Evolutionary conservation across 495 filamentous ascomycete genomes (phyloP).

Genomic region (Podospora anserina): DNA sequence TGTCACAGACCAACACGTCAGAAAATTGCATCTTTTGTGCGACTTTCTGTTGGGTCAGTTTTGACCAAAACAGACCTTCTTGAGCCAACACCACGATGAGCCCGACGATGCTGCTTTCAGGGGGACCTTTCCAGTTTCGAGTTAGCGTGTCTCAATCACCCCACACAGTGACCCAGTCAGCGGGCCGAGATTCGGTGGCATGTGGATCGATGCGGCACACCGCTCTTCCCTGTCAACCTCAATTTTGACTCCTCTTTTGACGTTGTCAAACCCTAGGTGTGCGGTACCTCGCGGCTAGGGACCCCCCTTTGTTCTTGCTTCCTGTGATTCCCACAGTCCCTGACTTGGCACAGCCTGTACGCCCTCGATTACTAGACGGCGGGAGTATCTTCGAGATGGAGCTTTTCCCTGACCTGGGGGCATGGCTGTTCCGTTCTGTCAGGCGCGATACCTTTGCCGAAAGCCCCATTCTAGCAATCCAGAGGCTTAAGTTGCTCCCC

Average conservation of each 20-base stretch:
- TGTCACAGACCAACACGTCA: neutral
- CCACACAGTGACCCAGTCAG: slow-evolving; percentile 4
- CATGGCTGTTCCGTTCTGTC: slow-evolving; percentile 29
- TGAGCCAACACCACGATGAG: neutral
- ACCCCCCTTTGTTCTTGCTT: neutral
- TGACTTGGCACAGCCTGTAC: neutral
- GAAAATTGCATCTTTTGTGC: neutral
- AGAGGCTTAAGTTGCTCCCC: slow-evolving; percentile 25
- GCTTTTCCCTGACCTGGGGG: slow-evolving; percentile 26
- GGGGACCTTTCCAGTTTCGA: neutral
- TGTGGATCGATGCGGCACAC: slow-evolving; percentile 11
- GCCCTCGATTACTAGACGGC: neutral
- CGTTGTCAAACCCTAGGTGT: neutral
- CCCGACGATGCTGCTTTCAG: neutral
- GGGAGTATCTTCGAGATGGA: slow-evolving; percentile 18
- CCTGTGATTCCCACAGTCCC: neutral
- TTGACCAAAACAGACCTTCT: neutral
- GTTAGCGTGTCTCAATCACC: slow-evolving; percentile 9
- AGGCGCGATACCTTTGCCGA: slow-evolving; percentile 23
- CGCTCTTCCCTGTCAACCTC: slow-evolving; percentile 6
- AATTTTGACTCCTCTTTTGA: neutral
- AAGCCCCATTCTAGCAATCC: slow-evolving; percentile 26
- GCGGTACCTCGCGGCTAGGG: neutral
- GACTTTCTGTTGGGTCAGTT: too few relatives aligned
- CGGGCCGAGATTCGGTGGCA: slow-evolving; percentile 10